Evolutionary conservation across 2,329 filamentous ascomycete genomes (phyloP).

Genomic region (Cercospora sp.): DNA sequence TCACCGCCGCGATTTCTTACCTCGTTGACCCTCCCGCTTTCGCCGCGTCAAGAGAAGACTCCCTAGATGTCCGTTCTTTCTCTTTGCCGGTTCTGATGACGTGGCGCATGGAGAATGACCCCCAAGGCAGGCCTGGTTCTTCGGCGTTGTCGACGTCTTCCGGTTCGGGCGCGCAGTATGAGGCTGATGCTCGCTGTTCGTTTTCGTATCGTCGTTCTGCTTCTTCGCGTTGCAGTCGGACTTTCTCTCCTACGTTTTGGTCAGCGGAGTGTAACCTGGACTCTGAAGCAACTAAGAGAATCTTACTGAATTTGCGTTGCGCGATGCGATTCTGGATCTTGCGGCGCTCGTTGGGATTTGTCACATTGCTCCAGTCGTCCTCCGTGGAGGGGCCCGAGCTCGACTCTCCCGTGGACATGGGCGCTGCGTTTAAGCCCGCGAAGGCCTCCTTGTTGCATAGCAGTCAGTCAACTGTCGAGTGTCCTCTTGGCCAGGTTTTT

Average conservation of each 20-base stretch:
- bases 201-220: slow-evolving; percentile 65
- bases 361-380: slow-evolving; percentile 70
- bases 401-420: slow-evolving; percentile 28
- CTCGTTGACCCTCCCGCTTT: too few species aligned
- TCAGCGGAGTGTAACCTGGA: slow-evolving; percentile 17
- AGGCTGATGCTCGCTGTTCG: slow-evolving; percentile 61
- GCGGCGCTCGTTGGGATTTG: slow-evolving; percentile 68
- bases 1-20: too few species aligned
- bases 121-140: slow-evolving; percentile 70
- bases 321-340: slow-evolving; percentile 76
- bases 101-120: slow-evolving; percentile 63
- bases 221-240: slow-evolving; percentile 66
- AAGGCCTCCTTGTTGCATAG: slow-evolving; percentile 17
- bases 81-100: slow-evolving; percentile 48
- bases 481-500: not conserved
- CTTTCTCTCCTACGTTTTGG: slow-evolving; percentile 62
- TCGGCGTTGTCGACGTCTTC: slow-evolving; percentile 56
- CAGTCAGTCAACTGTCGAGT: not conserved
- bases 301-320: slow-evolving; percentile 74
- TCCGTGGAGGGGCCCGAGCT: slow-evolving; percentile 24
- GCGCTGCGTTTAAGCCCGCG: slow-evolving; percentile 7
- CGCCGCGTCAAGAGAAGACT: too few species aligned
- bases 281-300: slow-evolving; percentile 20
- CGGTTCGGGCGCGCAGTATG: slow-evolving; percentile 62
- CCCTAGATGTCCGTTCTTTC: slow-evolving; percentile 49